phyloP scores from a whole-genome alignment of 2,329 filamentous ascomycete species.

The Pseudocercospora ulei region DNA sequence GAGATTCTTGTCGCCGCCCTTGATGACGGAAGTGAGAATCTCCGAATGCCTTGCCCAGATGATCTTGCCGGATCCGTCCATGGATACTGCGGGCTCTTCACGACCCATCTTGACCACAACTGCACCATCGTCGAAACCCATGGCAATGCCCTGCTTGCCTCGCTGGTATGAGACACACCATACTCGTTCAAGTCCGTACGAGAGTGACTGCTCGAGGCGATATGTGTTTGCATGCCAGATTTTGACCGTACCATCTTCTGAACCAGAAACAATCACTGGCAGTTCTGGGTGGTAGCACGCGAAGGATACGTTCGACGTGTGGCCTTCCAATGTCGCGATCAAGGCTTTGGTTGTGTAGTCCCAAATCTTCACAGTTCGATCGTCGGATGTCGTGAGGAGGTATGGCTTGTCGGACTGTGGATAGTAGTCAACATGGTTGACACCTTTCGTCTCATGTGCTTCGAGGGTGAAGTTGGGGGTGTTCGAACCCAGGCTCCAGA shows the following conservation, averaged over 20 bases:
- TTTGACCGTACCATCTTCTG: conserved; percentile 92
- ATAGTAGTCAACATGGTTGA: conserved; percentile 92
- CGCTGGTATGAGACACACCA: conserved; percentile 97
- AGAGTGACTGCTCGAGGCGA: conserved; percentile 86
- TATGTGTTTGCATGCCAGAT: conserved; percentile 99
- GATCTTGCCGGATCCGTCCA: conserved; percentile 91
- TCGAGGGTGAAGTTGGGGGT: conserved; percentile 94
- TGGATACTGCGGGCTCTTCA: conserved; percentile 93
- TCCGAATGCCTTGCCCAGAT: conserved; percentile 95
- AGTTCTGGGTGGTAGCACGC: conserved; percentile 96
- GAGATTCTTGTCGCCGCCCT: conserved; percentile 68
- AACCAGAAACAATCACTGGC: conserved; percentile 93
- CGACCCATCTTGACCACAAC: conserved; percentile 96
- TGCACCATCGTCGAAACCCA: conserved; percentile 95
- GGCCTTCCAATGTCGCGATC: conserved; percentile 91
- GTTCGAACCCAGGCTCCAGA: conserved; percentile 91
- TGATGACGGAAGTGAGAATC: conserved; percentile 89
- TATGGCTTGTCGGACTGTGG: conserved; percentile 65
- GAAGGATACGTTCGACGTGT: conserved; percentile 96
- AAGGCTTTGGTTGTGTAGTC: conserved; percentile 97
- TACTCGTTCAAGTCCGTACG: conserved; percentile 88
- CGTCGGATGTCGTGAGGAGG: conserved; percentile 90
- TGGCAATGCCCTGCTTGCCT: conserved; percentile 84
- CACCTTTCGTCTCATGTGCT: conserved; percentile 92
- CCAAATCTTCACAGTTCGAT: conserved; percentile 95